Evolutionary conservation across 257 asterid species (phyloP).

Genomic region (Scutellaria minor): DNA sequence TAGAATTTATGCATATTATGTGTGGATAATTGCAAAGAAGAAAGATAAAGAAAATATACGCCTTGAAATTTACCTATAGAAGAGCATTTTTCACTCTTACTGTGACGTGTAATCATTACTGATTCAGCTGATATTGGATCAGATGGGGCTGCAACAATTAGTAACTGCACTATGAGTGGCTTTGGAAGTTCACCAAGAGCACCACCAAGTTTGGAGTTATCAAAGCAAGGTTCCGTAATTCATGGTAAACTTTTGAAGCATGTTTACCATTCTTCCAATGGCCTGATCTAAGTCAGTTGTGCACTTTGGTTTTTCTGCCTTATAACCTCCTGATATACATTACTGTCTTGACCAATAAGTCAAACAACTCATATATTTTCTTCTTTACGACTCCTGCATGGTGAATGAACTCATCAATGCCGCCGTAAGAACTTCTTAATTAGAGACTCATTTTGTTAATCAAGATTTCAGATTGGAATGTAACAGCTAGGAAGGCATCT

Average conservation of each 20-base stretch:
- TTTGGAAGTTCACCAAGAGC: conserved; percentile 55
- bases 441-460: conserved; percentile 5
- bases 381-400: background rate
- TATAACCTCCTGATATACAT: background rate
- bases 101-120: conserved; percentile 49
- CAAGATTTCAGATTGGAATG: background rate
- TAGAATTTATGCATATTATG: conserved; percentile 27
- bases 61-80: conserved; percentile 13
- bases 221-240: conserved; percentile 50
- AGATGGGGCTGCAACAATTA: conserved; percentile 54
- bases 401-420: background rate
- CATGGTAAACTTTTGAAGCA: conserved; percentile 55
- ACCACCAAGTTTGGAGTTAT: conserved; percentile 47
- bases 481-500: background rate
- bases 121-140: conserved; percentile 84
- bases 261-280: conserved; percentile 18
- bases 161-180: conserved; percentile 57
- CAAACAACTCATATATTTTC: background rate
- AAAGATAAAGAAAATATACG: background rate
- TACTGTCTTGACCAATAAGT: background rate
- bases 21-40: conserved; percentile 7
- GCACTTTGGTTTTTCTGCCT: background rate
- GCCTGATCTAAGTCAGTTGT: background rate
- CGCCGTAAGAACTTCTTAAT: conserved; percentile 13
- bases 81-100: conserved; percentile 42